Conservation (phyloP, 179 eudicot genomes). For the Silene coronaria region DNA sequence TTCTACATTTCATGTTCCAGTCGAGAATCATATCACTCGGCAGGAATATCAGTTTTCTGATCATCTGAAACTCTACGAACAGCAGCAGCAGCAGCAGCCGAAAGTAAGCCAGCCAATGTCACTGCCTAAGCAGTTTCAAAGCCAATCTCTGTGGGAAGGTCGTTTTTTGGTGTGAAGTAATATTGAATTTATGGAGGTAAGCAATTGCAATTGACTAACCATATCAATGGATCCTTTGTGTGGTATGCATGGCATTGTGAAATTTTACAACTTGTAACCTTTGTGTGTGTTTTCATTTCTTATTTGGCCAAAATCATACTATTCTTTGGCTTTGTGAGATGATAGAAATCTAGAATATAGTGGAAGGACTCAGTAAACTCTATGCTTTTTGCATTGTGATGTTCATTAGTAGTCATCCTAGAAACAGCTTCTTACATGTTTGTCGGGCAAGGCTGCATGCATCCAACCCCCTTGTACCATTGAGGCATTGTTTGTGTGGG, state of each 20-base stretch:
- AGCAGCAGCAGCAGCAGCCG: conserved; percentile 49
- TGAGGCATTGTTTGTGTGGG: neutral
- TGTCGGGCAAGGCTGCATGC: neutral
- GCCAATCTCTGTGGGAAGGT: conserved; percentile 72
- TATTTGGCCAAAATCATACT: neutral
- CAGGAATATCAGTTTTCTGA: conserved; percentile 51
- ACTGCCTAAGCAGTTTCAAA: conserved; percentile 60
- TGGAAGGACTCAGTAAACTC: neutral
- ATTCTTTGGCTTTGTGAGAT: too few relatives aligned
- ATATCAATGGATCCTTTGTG: neutral
- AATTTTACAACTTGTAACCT: conserved; percentile 14
- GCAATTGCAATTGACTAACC: conserved; percentile 5
- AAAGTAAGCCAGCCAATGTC: conserved; percentile 50
- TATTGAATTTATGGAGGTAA: conserved; percentile 28
- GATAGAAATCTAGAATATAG: too few relatives aligned
- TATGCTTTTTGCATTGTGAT: neutral
- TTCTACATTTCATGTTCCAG: conserved; percentile 39
- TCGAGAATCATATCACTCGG: conserved; percentile 46
- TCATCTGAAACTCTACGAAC: conserved; percentile 36
- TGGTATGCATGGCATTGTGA: neutral
- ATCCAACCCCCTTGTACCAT: neutral
- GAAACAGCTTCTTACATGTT: neutral
- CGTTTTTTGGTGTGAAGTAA: conserved; percentile 75
- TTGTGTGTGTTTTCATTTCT: conserved; percentile 1
- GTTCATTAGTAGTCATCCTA: neutral